These are phyloP conservation scores for Daldinia decipiens DNA, from an alignment of 495 filamentous ascomycete genomes.

Conservation along the genomic window DNA sequence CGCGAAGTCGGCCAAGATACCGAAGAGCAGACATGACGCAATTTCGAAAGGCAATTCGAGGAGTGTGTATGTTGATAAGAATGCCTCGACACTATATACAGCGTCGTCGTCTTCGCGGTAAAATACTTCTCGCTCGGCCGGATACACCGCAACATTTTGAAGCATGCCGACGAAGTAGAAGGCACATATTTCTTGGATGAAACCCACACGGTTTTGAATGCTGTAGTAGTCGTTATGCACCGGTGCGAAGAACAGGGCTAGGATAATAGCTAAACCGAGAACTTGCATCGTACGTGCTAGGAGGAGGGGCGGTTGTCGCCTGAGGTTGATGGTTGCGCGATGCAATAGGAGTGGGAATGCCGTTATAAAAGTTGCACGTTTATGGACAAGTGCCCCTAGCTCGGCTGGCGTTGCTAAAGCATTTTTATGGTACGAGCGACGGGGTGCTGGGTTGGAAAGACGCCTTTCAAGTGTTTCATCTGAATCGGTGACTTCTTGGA, in stretches of 20 bases:
- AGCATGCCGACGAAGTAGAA: slow-evolving; percentile 84
- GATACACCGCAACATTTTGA: slow-evolving; percentile 79
- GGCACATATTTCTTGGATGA: slow-evolving; percentile 73
- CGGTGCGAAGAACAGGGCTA: slow-evolving; percentile 77
- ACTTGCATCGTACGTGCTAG: slow-evolving; percentile 75
- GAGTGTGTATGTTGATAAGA: slow-evolving; percentile 72
- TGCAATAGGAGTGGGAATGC: slow-evolving; percentile 73
- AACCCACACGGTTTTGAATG: slow-evolving; percentile 76
- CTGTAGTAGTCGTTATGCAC: slow-evolving; percentile 71
- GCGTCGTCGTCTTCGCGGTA: slow-evolving; percentile 76
- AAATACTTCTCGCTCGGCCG: slow-evolving; percentile 73
- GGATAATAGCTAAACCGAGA: slow-evolving; percentile 69
- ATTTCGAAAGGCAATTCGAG: slow-evolving; percentile 78
- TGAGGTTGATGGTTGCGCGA: slow-evolving; percentile 72
- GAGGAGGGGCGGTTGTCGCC: slow-evolving; percentile 70
- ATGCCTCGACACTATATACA: slow-evolving; percentile 72
- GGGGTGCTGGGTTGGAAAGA: slow-evolving; percentile 34
- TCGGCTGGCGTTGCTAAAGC: slow-evolving; percentile 73
- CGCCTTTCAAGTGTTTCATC: slow-evolving; percentile 21
- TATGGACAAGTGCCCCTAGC: slow-evolving; percentile 70
- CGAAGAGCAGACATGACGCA: slow-evolving; percentile 69
- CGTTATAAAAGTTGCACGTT: slow-evolving; percentile 66
- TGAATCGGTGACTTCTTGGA: slow-evolving; percentile 9
- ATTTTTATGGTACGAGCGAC: slow-evolving; percentile 40
- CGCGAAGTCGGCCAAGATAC: slow-evolving; percentile 66